Evolutionary conservation across 2,329 filamentous ascomycete genomes (phyloP).

Genomic region (Whalleya microplaca): DNA sequence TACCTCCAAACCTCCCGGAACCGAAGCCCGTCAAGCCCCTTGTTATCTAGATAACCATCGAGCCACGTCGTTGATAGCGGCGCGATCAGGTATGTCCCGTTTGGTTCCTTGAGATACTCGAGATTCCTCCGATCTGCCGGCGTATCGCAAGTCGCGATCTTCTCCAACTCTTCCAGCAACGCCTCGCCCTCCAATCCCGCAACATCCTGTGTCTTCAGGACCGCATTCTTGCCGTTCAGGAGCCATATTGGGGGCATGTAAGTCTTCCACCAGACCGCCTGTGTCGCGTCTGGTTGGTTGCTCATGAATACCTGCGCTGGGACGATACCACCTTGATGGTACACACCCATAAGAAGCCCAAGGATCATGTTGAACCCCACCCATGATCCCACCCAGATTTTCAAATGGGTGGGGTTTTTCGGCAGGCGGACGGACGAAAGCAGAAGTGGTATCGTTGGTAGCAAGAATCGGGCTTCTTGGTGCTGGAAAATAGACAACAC

Average conservation of each 20-base stretch:
- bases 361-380: conserved; percentile 70
- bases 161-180: conserved; percentile 62
- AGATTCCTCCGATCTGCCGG: conserved; percentile 58
- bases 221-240: conserved; percentile 73
- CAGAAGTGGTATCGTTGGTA: conserved; percentile 77
- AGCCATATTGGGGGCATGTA: conserved; percentile 83
- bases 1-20: conserved; percentile 75
- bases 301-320: conserved; percentile 77
- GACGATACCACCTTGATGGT: conserved; percentile 79
- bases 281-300: conserved; percentile 67
- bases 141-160: conserved; percentile 65
- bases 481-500: conserved; percentile 77
- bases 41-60: conserved; percentile 64
- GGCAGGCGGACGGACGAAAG: conserved; percentile 74
- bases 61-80: conserved; percentile 73
- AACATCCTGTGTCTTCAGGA: conserved; percentile 71
- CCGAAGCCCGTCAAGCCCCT: conserved; percentile 60
- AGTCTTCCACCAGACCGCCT: conserved; percentile 84
- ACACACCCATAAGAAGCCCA: conserved; percentile 76
- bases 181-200: conserved; percentile 70
- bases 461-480: conserved; percentile 78
- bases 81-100: conserved; percentile 72
- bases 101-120: conserved; percentile 63
- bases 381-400: conserved; percentile 66
- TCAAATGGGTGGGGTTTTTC: conserved; percentile 51